Percentiles rank a stretch among this genome's conserved stretches.
Evolutionary conservation across 2,329 filamentous ascomycete genomes (phyloP).

Genomic region (Magnaporthiopsis incrustans): DNA sequence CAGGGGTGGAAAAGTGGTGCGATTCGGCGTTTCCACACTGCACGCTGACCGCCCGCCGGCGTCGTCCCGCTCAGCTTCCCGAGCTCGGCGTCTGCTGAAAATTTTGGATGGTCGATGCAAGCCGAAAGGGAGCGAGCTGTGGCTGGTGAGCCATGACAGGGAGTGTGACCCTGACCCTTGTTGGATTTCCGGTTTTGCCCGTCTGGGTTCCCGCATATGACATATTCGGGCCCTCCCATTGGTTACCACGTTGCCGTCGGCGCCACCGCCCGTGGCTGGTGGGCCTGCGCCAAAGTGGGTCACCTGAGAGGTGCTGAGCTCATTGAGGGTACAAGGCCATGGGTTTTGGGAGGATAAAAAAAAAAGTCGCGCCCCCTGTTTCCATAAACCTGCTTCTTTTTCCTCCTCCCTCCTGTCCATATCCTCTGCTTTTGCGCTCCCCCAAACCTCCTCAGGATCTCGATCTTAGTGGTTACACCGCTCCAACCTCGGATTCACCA

Average conservation of each 20-base stretch:
- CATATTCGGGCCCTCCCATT: conserved; percentile 1
- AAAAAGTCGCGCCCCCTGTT: conserved; percentile 8
- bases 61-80: background rate
- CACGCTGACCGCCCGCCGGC: background rate
- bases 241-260: background rate
- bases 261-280: conserved; percentile 3
- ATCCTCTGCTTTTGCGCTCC: conserved; percentile 1
- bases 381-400: conserved; percentile 5
- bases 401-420: background rate
- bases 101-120: background rate
- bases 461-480: background rate
- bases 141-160: background rate
- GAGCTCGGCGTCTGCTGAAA: background rate
- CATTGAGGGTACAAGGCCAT: background rate
- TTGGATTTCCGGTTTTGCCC: conserved; percentile 2
- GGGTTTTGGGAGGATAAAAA: background rate
- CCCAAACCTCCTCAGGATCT: background rate
- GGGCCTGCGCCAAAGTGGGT: background rate
- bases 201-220: background rate
- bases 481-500: background rate
- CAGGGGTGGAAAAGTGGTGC: background rate
- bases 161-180: background rate
- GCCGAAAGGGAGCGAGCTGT: background rate
- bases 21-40: background rate
- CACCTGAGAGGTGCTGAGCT: background rate